Base-by-base conservation (phyloP, 75 land plant species). In the Pinus tabuliformis region DNA sequence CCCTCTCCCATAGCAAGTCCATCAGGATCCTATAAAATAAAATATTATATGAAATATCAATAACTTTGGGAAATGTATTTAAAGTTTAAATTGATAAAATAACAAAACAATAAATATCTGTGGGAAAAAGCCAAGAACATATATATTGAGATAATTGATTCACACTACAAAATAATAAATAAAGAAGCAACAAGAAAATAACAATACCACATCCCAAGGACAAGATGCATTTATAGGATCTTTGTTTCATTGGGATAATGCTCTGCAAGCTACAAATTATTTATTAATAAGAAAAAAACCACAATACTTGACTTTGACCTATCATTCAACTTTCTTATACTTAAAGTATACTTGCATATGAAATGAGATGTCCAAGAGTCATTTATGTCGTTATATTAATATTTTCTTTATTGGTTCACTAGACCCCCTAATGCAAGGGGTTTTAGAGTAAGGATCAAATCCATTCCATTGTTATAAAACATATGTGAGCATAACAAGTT, bases 1-100 rank as follows among this genome's bases (percentile, higher is more conserved):
- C 89, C 89, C 76, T 88, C 89, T 75, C 89, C 88, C 85, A 88
- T 79, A 42, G 85, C 88, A 73, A 86, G 83, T n/a, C 88, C 88
- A 77, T 86, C 88, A 22, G 85, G 86, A 58, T 83, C 82, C 82
- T 83, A 28, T 59, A 54, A 78, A 3, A 16, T 56, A 60, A 22
- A n/a, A n/a, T 2, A 57, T 21, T 33, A 16, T 37, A 17, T 33
- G 7, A 33, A 2, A 30, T 22, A 17, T 24, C 30, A 30, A 9
- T 21, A 58, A 18, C 4, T n/a, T 20, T 57, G 15, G 18, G 3
- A n/a, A 5, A 30, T 7, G 14, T 6, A 20, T 11, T 30, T 30
- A 75, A 36, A 59, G 30, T 30, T 30, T 30, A 30, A 30, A 30
- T 30, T 20, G 12, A 16, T 24, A 74, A 7, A 54, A 58, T 14